These are phyloP conservation scores for Aspergillus clavatus DNA, from an alignment of 2,329 filamentous ascomycete species.

Conservation along the genomic window DNA sequence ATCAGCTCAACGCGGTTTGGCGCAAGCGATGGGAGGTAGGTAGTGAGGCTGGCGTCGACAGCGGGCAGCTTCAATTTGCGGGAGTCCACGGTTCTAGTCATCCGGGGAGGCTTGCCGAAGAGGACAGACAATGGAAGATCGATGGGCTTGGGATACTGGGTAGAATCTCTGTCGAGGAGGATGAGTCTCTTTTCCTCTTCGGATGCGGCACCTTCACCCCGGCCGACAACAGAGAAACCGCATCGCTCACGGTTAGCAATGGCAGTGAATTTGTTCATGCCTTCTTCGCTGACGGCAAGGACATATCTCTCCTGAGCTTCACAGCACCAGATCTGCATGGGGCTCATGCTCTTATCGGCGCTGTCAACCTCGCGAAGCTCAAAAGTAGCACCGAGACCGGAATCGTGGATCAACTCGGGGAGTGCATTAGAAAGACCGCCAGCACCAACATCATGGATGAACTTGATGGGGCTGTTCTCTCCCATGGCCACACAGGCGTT, in stretches of 20 bases:
- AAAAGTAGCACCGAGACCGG: constrained; percentile 83
- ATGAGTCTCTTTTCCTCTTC: constrained; percentile 68
- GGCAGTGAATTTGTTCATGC: constrained; percentile 66
- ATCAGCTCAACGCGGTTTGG: constrained; percentile 44
- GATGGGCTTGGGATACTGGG: constrained; percentile 70
- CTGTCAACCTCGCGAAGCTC: constrained; percentile 92
- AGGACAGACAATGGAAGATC: constrained; percentile 84
- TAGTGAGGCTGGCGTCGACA: constrained; percentile 71
- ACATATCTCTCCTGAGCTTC: constrained; percentile 97
- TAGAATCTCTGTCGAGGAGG: constrained; percentile 74
- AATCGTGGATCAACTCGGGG: constrained; percentile 86
- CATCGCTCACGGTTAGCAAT: constrained; percentile 79
- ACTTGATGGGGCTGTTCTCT: constrained; percentile 79
- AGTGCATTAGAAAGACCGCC: constrained; percentile 81
- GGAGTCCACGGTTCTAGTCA: constrained; percentile 68
- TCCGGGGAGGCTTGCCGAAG: constrained; percentile 81
- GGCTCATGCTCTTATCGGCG: constrained; percentile 86
- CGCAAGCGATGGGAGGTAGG: constrained; percentile 57
- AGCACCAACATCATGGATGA: constrained; percentile 96
- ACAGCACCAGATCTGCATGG: constrained; percentile 96
- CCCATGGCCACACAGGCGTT: constrained; percentile 86
- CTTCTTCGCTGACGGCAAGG: constrained; percentile 74
- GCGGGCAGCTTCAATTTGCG: constrained; percentile 61
- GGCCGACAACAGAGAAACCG: constrained; percentile 86
- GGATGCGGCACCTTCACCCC: constrained; percentile 60